Evolutionary conservation across 2,329 filamentous ascomycete species (phyloP).

Genomic region (Epichloe sibirici): DNA sequence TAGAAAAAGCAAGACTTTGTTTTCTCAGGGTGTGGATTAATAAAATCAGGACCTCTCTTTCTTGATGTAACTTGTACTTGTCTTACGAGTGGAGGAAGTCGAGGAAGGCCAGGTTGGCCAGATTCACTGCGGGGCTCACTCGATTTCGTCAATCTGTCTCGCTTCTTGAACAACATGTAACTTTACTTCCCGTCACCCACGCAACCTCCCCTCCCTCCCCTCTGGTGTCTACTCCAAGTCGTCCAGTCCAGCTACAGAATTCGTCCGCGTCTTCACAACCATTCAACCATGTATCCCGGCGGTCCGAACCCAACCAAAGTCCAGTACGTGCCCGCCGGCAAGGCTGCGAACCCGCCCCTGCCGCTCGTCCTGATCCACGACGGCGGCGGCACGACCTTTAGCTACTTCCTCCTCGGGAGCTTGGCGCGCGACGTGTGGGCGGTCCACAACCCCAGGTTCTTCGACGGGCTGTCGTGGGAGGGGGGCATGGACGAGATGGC

Average conservation of each 20-base stretch:
- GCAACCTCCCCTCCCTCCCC: too few species aligned
- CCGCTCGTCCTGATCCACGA: slow-evolving; percentile 20
- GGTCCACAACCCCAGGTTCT: slow-evolving; percentile 18
- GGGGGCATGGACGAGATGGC: slow-evolving; percentile 20
- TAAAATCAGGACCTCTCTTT: too few species aligned
- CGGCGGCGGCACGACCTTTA: slow-evolving; percentile 19
- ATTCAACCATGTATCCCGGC: slow-evolving; percentile 9
- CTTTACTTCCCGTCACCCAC: too few species aligned
- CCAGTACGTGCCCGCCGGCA: slow-evolving; percentile 10
- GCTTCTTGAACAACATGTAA: too few species aligned
- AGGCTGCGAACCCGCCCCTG: slow-evolving; percentile 7
- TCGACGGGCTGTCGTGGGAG: slow-evolving; percentile 12
- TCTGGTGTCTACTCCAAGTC: neutral
- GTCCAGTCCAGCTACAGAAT: neutral
- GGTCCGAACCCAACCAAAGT: slow-evolving; percentile 15
- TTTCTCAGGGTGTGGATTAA: too few species aligned
- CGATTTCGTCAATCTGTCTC: too few species aligned
- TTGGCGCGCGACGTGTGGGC: slow-evolving; percentile 19
- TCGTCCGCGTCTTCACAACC: too few species aligned
- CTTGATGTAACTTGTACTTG: too few species aligned
- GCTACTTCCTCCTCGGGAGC: slow-evolving; percentile 17
- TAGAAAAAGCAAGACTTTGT: too few species aligned
- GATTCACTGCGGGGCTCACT: too few species aligned
- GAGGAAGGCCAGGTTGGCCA: too few species aligned
- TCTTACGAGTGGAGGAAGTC: too few species aligned